These are phyloP conservation scores for Solanum etuberosum DNA, from an alignment of 257 asterid genomes.

Conservation along the genomic window DNA sequence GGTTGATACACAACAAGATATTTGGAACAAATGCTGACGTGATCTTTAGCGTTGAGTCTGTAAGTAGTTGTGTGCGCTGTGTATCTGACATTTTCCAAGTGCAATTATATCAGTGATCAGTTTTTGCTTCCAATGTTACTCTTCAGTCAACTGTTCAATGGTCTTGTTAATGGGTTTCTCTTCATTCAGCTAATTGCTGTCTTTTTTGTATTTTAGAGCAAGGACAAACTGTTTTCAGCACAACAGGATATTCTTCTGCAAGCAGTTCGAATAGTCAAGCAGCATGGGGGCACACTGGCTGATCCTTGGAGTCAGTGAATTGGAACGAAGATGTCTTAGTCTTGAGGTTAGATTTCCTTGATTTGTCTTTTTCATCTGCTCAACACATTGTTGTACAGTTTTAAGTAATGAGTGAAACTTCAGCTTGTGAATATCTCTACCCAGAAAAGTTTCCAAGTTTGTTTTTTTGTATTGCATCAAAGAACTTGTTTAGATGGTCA, in stretches of 20 bases:
- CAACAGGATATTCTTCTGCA: slow-evolving; percentile 71
- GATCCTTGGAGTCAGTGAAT: slow-evolving; percentile 10
- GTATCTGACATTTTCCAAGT: not conserved
- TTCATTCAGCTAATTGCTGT: not conserved
- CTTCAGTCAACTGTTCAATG: not conserved
- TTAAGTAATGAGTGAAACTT: not conserved
- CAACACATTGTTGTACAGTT: not conserved
- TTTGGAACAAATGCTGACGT: not conserved
- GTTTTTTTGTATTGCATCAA: not conserved
- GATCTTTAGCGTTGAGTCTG: not conserved
- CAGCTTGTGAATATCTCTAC: not conserved
- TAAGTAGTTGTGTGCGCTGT: not conserved
- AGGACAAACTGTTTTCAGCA: slow-evolving; percentile 27
- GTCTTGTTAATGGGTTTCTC: not conserved
- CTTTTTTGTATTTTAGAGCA: slow-evolving; percentile 30
- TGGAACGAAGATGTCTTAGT: not conserved
- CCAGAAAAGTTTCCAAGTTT: not conserved
- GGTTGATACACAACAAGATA: not conserved
- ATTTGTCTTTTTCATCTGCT: not conserved
- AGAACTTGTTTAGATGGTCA: not conserved
- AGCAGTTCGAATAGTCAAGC: slow-evolving; percentile 56
- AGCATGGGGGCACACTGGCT: slow-evolving; percentile 63
- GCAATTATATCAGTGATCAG: not conserved
- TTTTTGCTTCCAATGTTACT: not conserved
- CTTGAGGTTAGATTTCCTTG: not conserved